Evolutionary conservation across 768 basidiomycete species (phyloP), one percentile per base, ranked within the genome.

Genomic region (Zangia roseola): DNA sequence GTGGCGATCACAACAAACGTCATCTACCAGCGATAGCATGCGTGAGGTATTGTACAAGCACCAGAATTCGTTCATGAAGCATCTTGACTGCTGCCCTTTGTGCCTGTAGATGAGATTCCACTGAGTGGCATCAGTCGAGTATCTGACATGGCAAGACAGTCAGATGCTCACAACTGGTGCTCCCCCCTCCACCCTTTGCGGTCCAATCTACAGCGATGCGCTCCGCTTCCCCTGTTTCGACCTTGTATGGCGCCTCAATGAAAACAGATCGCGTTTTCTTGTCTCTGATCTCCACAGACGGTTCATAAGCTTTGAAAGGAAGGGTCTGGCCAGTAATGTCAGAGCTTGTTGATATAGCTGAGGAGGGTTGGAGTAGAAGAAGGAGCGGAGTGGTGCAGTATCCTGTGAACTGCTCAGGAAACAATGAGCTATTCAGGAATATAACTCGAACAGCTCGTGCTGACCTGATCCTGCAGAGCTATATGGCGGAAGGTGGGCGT

Each of bases 151-250:
- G 10, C 14, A 23, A 53, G 50, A 38, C 28, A 7, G 13, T 21
- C 25, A 20, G 30, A 41, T 40, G 75, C 88, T 71, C 57, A 93
- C 92, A 72, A 54, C 84, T 90, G 13, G 84, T 89, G 36, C 85
- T 87, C 54, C 84, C 88, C 24, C 82, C 88, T 40, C 91, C 90
- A 9, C 90, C 89, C 65, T 84, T 83, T 21, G 91, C 88, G 3
- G 91, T 91, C 80, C 92, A 95, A 65, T 98, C 95, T 0, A 99
- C 97, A 6, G 97, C 97, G 54, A 99, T 97, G 33, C 97, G 84
- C 66, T 99, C 97, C 14, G 97, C 97, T 71, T 99, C 97, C 28
- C 95, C 97, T 0, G 95, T 97, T 69, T 97, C 95, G 16, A 99
- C 87, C 42, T 81, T 86, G 70, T 86, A 98, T 4, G 86, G 73